Evolutionary conservation across 495 filamentous ascomycete species (phyloP), one percentile per base, ranked within the genome.

Genomic region (Penicillium maclennaniae): DNA sequence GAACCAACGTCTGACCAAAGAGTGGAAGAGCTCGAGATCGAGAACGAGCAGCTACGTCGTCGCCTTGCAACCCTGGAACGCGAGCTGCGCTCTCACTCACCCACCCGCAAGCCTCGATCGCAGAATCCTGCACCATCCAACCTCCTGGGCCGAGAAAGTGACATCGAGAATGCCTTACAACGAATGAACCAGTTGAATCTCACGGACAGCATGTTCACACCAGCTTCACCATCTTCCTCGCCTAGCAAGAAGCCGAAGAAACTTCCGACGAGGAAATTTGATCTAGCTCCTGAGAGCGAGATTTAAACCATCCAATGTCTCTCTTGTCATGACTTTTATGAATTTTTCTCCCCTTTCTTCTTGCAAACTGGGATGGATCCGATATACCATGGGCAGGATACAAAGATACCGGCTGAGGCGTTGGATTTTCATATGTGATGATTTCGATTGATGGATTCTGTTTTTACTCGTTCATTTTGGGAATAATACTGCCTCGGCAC

Each of bases 241-340:
- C 67, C 71, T 1, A 63, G 55, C n/a, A 71, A 77, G 63, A 82
- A 78, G 52, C 67, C 68, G 23, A 70, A 74, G 53, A 82, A 82
- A 60, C 69, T 84, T 63, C 74, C 74, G 6, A 73, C 76, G 2
- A 67, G 79, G 51, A 83, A 79, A 58, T 82, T 76, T 73, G 82
- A 83, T 59, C 57, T 83, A 56, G 76, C 68, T 20, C 77, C 80
- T 12, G 80, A 82, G 57, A 75, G 72, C n/a, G 75, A 80, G 40
- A 60, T 76, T 19, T 78, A 65, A 60, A 1, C 3, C 2, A 19
- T 17, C 8, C 7, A 36, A 37, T 10, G 39, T 45, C 31, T 19
- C 26, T 36, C 42, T 9, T 50, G 42, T 55, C 40, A 65, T 47
- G 63, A 64, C 47, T 39, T 37, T 62, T 53, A 65, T 43, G 62